Base-by-base conservation (phyloP, 208 protist species). In the Leishmania mexicana region DNA sequence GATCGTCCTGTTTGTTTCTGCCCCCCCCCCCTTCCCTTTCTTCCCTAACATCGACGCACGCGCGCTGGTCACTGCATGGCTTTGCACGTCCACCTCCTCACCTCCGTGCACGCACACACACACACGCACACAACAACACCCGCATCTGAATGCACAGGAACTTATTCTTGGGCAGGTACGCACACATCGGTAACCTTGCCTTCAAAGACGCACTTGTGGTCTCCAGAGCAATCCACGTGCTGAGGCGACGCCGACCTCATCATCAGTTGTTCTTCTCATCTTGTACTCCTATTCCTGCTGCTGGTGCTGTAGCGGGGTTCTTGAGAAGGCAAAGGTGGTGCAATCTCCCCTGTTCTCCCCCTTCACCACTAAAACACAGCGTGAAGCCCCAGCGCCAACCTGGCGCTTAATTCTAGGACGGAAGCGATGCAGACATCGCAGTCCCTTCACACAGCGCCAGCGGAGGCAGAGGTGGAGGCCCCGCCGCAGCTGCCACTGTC, bases 401-500 rank as follows among this genome's bases (percentile, higher is more conserved):
- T 13, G 8, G 42, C 31, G 8, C 24, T 45, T 74, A 51, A 38
- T 74, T 54, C 24, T 74, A 38, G 19, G 15, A 35, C 13, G 45
- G 31, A 21, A 5, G 38, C 57, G 2, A 78, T 78, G 75, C 75
- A 67, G 40, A 68, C 75, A 60, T 78, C 75, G 17, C 35, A 67
- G n/a, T 38, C 11, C 11, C 57, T 47, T 8, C 38, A 49, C 42
- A 58, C 75, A 3, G 38, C 75, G 17, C 54, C 57, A 24, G 57
- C 75, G 28, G 79, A 83, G 17, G 83, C 75, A 28, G 15, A 47
- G 5, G 79, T 87, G 51, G 93, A 96, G 85, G 75, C 84, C 21
- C 87, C 92, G 42, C 95, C 95, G 53, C 93, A 96, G 83, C 89
- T 97, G 15, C 95, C 95, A 8, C 80, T 92, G n/a, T 89, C 88